Percentiles rank a stretch among this genome's conserved stretches.
These are phyloP conservation scores for Trichoderma sp. DNA, from an alignment of 2,329 filamentous ascomycete species.

Conservation along the genomic window DNA sequence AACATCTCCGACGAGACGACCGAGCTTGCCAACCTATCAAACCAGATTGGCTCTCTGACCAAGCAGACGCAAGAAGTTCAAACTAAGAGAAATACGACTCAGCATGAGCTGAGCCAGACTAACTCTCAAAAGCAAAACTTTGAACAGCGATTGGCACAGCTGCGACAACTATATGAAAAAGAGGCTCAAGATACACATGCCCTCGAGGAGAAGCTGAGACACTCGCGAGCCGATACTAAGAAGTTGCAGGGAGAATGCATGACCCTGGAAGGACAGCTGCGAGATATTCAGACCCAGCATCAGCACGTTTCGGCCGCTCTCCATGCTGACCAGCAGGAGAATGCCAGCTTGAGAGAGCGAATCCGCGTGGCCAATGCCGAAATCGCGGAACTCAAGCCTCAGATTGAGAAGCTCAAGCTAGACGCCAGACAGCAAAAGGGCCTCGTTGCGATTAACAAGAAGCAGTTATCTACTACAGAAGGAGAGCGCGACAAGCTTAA, in stretches of 20 bases:
- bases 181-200: conserved; percentile 84
- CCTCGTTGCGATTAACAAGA: conserved; percentile 96
- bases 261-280: conserved; percentile 75
- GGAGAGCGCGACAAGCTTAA: conserved; percentile 86
- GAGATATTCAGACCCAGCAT: conserved; percentile 82
- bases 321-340: conserved; percentile 87
- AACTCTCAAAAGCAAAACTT: conserved; percentile 90
- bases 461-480: conserved; percentile 89
- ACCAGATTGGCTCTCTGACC: conserved; percentile 86
- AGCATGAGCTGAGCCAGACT: conserved; percentile 79
- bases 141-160: conserved; percentile 82
- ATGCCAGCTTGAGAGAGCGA: conserved; percentile 79
- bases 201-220: conserved; percentile 78
- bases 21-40: conserved; percentile 93
- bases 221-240: conserved; percentile 76
- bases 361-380: conserved; percentile 82
- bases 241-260: conserved; percentile 84
- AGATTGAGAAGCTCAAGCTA: conserved; percentile 89
- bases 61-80: conserved; percentile 95
- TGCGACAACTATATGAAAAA: conserved; percentile 87
- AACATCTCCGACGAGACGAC: conserved; percentile 86
- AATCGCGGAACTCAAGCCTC: conserved; percentile 79
- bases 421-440: conserved; percentile 95
- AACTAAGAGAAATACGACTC: conserved; percentile 73
- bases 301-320: conserved; percentile 72